These are phyloP conservation scores for Durotheca rogersii DNA, from an alignment of 495 filamentous ascomycete species.

Conservation along the genomic window DNA sequence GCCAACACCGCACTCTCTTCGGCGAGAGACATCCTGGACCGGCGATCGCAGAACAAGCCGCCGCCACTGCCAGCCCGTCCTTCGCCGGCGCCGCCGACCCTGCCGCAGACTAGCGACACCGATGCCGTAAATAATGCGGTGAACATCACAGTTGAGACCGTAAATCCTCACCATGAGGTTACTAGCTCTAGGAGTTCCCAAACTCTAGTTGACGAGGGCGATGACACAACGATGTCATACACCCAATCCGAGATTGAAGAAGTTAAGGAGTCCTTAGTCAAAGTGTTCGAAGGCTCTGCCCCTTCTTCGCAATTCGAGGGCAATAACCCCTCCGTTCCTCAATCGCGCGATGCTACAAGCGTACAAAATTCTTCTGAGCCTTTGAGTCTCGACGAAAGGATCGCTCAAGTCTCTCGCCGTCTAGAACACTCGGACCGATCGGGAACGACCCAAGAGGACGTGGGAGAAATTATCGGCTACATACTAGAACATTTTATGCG, in stretches of 20 bases:
- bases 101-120: constrained; percentile 6
- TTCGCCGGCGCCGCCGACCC: constrained; percentile 25
- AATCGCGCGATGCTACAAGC: constrained; percentile 15
- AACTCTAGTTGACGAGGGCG: constrained; percentile 45
- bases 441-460: constrained; percentile 73
- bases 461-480: constrained; percentile 91
- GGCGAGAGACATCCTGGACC: constrained; percentile 33
- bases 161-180: constrained; percentile 30
- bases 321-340: not conserved
- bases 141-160: constrained; percentile 29
- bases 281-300: not conserved
- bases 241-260: constrained; percentile 3
- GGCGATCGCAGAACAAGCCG: constrained; percentile 22
- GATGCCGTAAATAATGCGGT: constrained; percentile 7
- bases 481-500: constrained; percentile 86
- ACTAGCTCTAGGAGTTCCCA: constrained; percentile 44
- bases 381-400: constrained; percentile 42
- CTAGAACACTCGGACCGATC: constrained; percentile 47
- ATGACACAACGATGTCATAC: constrained; percentile 23
- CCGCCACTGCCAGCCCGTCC: constrained; percentile 38
- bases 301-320: not conserved
- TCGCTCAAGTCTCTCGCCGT: constrained; percentile 37
- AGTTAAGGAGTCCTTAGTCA: not conserved
- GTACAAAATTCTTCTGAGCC: constrained; percentile 27
- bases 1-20: constrained; percentile 70